A percentile compares a stretch with the other conserved stretches of the same genome.
These are phyloP conservation scores for Trichosporon faecale DNA, from an alignment of 1,284 basidiomycete genomes.

Conservation along the genomic window DNA sequence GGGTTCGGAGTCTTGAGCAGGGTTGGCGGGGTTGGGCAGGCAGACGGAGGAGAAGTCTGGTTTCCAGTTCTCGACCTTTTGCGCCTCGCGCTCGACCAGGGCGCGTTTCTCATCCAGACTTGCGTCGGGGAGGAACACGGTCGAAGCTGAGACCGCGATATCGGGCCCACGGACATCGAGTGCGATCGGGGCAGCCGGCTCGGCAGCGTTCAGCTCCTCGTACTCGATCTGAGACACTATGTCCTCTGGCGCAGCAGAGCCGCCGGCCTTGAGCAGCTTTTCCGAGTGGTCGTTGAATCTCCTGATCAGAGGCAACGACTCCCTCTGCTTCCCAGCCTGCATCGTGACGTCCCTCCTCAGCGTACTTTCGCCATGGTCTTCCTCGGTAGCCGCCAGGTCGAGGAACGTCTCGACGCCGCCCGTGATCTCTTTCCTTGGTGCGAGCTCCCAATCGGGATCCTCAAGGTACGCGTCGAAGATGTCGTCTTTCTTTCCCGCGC, in stretches of 20 bases:
- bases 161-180: conserved; percentile 64
- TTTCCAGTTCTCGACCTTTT: conserved; percentile 20
- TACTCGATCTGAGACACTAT: conserved; percentile 73
- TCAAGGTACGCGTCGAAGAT: conserved; percentile 95
- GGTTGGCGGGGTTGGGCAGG: conserved; percentile 34
- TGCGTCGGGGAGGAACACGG: conserved; percentile 38
- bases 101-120: conserved; percentile 61
- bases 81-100: conserved; percentile 23
- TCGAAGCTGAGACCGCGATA: conserved; percentile 21
- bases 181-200: conserved; percentile 64
- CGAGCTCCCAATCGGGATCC: conserved; percentile 86
- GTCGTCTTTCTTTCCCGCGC: conserved; percentile 82
- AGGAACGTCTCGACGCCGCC: conserved; percentile 74
- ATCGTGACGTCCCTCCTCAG: conserved; percentile 89
- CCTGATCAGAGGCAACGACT: conserved; percentile 85
- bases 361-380: conserved; percentile 87
- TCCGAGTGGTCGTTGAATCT: conserved; percentile 98
- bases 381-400: conserved; percentile 80
- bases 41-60: conserved; percentile 35
- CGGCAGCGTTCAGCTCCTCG: conserved; percentile 74
- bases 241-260: conserved; percentile 14
- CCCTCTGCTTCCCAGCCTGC: conserved; percentile 85
- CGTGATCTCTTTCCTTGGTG: conserved; percentile 68
- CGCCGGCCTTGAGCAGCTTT: conserved; percentile 59
- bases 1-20: conserved; percentile 15